Conservation (phyloP, 176 grass and related monocot species). For the Aegilops tauschii region DNA sequence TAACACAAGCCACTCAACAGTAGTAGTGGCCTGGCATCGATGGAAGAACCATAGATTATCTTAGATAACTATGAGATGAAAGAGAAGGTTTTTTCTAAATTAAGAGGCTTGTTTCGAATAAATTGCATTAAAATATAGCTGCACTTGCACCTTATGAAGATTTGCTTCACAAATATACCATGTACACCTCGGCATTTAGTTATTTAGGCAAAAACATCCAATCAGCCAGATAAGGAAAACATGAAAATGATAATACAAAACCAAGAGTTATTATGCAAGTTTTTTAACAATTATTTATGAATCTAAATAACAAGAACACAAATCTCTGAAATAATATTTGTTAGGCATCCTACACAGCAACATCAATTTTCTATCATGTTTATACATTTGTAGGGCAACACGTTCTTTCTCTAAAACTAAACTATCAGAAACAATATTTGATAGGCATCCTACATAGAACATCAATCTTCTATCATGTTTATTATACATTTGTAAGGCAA, state of each 20-base stretch:
- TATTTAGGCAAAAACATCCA: neutral
- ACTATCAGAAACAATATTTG: neutral
- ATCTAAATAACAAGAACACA: neutral
- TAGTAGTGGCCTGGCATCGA: neutral
- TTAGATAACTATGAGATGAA: neutral
- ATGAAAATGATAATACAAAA: neutral
- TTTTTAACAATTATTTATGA: neutral
- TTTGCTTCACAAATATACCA: constrained; percentile 6
- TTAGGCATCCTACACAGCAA: neutral
- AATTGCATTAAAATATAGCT: neutral
- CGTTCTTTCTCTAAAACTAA: neutral
- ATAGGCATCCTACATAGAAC: neutral
- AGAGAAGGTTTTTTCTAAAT: neutral
- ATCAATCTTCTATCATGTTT: neutral
- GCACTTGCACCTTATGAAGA: neutral
- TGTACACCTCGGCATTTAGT: neutral
- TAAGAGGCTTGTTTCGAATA: neutral
- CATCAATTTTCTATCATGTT: neutral
- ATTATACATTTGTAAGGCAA: neutral
- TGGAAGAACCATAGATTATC: neutral
- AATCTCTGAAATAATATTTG: neutral
- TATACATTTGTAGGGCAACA: neutral
- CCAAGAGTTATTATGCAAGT: neutral
- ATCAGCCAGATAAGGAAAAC: neutral
- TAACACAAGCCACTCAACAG: neutral